phyloP scores from a whole-genome alignment of 805 yeast genomes.

The Candida ascalaphidarum region DNA sequence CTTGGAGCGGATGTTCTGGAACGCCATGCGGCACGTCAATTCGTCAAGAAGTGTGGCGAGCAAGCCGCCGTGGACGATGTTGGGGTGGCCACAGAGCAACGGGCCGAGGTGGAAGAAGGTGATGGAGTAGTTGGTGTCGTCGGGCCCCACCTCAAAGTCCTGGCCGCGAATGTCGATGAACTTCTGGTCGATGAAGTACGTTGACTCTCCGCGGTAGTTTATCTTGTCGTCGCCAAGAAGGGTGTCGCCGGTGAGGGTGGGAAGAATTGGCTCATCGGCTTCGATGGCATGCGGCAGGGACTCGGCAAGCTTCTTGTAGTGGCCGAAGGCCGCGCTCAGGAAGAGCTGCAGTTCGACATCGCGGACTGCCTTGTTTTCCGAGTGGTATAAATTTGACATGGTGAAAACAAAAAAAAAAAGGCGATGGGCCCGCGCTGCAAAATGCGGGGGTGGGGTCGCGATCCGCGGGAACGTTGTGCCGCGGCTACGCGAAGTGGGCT shows the following conservation, averaged over 20 bases:
- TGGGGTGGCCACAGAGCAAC: conserved; percentile 29
- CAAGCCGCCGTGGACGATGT: conserved; percentile 36
- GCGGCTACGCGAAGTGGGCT: too few relatives aligned
- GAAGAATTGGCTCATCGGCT: conserved; percentile 22
- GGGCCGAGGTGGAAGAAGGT: conserved; percentile 33
- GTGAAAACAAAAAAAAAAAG: too few relatives aligned
- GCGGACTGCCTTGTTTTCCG: too few relatives aligned
- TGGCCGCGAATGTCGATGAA: conserved; percentile 17
- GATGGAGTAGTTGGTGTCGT: conserved; percentile 19
- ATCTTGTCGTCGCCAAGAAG: conserved; percentile 26
- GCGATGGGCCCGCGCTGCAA: too few relatives aligned
- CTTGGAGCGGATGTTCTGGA: conserved; percentile 29
- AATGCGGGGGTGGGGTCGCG: too few relatives aligned
- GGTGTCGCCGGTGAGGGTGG: conserved; percentile 28
- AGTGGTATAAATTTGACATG: too few relatives aligned
- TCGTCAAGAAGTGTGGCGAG: conserved; percentile 36
- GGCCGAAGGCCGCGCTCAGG: too few relatives aligned
- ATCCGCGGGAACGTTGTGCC: too few relatives aligned
- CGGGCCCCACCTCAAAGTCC: conserved; percentile 2
- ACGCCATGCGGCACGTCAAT: conserved; percentile 33
- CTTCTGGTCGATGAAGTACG: conserved; percentile 25
- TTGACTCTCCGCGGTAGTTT: conserved; percentile 20
- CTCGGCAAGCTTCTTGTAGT: too few relatives aligned
- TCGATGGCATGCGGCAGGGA: too few relatives aligned
- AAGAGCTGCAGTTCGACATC: too few relatives aligned